Percentiles rank a stretch among this genome's conserved stretches.
phyloP scores from a whole-genome alignment of 1,139 yeast genomes.

The Arxiozyma slooffiae region DNA sequence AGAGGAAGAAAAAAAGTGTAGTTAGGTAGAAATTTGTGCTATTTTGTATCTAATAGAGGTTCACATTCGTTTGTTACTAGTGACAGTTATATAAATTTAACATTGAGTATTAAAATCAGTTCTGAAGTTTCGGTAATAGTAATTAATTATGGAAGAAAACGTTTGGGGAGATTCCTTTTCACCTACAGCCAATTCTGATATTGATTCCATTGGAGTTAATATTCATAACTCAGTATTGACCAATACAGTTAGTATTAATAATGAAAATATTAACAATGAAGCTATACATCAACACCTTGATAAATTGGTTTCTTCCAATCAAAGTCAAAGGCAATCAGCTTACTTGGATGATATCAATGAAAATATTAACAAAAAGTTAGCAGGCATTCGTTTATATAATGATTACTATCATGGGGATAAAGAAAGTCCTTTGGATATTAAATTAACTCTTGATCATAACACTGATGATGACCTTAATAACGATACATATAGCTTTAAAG shows the following conservation, averaged over 20 bases:
- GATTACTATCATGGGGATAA: constrained; percentile 10
- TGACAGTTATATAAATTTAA: no score
- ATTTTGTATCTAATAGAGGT: background rate
- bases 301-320: constrained; percentile 8
- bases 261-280: constrained; percentile 19
- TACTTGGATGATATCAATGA: constrained; percentile 26
- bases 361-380: constrained; percentile 44
- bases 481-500: constrained; percentile 1
- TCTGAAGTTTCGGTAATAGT: constrained; percentile 3
- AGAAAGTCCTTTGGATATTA: background rate
- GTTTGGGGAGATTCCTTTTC: constrained; percentile 7
- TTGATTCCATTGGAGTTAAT: constrained; percentile 1
- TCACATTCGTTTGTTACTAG: background rate
- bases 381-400: constrained; percentile 30
- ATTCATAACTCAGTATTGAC: background rate
- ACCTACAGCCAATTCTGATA: background rate
- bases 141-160: constrained; percentile 8
- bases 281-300: background rate
- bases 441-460: background rate
- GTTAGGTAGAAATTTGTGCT: background rate
- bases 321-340: constrained; percentile 28
- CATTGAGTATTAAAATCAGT: background rate
- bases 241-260: no score
- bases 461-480: constrained; percentile 4
- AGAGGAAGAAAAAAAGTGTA: no score